phyloP scores from a whole-genome alignment of 2,329 filamentous ascomycete genomes.

The Calycina herbarum region DNA sequence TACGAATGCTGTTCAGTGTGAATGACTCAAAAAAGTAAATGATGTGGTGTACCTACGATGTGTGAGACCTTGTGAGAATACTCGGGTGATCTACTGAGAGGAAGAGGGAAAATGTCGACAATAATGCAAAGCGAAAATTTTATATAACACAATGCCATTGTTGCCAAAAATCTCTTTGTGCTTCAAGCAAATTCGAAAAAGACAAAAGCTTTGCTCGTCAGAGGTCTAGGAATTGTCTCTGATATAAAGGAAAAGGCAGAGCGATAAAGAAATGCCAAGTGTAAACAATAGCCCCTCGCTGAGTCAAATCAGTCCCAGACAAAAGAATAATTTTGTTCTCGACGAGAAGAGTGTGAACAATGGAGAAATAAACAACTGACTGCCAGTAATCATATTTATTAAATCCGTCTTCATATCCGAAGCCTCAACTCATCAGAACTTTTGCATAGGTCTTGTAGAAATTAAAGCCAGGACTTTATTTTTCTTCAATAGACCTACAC shows the following conservation, averaged over 20 bases:
- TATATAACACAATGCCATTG: background rate
- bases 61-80: background rate
- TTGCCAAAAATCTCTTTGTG: background rate
- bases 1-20: too few relatives aligned
- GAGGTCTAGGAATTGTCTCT: background rate
- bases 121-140: background rate
- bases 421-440: background rate
- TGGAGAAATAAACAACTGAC: background rate
- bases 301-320: background rate
- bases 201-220: background rate
- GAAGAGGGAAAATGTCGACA: background rate
- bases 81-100: background rate
- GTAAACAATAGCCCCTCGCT: background rate
- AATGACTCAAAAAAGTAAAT: background rate
- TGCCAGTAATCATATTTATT: background rate
- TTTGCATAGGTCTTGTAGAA: background rate
- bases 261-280: background rate
- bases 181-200: background rate
- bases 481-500: background rate
- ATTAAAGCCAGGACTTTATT: background rate
- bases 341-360: background rate
- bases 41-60: background rate
- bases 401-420: background rate
- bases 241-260: background rate
- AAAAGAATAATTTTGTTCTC: background rate